Conservation (phyloP, 352 stramenopile species). For the Globisporangium perplexum region DNA sequence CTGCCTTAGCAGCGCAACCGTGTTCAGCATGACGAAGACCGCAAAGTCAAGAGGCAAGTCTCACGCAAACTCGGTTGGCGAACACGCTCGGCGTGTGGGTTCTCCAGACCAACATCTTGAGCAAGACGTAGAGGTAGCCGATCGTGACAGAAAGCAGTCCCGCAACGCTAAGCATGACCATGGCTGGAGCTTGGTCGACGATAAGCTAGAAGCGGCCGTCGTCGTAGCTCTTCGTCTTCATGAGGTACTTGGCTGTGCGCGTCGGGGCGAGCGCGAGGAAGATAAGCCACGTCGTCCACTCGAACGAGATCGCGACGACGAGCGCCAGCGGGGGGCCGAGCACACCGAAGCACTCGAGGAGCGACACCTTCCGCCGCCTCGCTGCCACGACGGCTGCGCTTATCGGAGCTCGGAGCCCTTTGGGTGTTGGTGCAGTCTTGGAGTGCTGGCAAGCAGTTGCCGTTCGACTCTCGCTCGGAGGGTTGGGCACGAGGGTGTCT, state of each 20-base stretch:
- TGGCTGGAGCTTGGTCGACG: slow-evolving; percentile 7
- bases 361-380: slow-evolving; percentile 2
- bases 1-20: background rate
- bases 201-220: slow-evolving; percentile 47
- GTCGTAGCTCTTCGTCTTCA: slow-evolving; percentile 39
- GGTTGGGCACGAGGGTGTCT: too few species aligned
- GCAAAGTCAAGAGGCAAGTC: background rate
- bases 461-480: background rate
- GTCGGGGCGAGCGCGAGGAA: slow-evolving; percentile 23
- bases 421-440: background rate
- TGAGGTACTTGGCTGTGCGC: slow-evolving; percentile 33
- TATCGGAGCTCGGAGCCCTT: background rate
- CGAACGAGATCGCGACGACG: slow-evolving; percentile 14
- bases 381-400: background rate
- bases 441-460: background rate
- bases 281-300: slow-evolving; percentile 28
- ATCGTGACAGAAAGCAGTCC: slow-evolving; percentile 11
- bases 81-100: slow-evolving; percentile 1
- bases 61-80: background rate
- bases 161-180: slow-evolving; percentile 11
- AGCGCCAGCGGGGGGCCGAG: slow-evolving; percentile 17
- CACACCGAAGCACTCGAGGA: slow-evolving; percentile 15
- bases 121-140: slow-evolving; percentile 19
- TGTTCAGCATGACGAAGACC: slow-evolving; percentile 3
- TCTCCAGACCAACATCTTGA: slow-evolving; percentile 19